Conservation (phyloP, 192 early-diverging fungal species). For the Irineochytrium annulatum region DNA sequence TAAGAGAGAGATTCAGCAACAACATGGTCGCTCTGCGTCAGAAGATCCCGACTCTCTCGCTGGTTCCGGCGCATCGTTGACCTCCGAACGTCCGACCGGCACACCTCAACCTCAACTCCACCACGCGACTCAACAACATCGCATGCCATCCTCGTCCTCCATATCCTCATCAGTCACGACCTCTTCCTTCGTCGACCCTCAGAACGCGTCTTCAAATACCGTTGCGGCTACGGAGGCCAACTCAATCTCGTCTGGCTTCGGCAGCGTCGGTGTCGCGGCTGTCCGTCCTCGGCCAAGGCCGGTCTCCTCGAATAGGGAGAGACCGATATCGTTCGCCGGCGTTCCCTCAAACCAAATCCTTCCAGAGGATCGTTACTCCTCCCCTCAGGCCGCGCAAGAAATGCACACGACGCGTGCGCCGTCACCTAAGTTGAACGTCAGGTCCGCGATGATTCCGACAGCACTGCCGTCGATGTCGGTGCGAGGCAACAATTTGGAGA, state of each 20-base stretch:
- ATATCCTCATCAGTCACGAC: slow-evolving; percentile 6
- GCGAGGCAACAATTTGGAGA: too few species aligned
- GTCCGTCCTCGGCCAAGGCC: slow-evolving; percentile 19
- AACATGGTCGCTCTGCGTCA: too few species aligned
- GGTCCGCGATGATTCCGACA: too few species aligned
- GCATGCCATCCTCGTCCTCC: neutral
- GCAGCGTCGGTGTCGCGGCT: slow-evolving; percentile 10
- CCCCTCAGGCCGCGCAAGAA: slow-evolving; percentile 10
- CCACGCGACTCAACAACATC: slow-evolving; percentile 8
- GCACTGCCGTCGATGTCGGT: too few species aligned
- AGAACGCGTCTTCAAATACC: too few species aligned
- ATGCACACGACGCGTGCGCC: slow-evolving; percentile 26
- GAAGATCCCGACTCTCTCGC: too few species aligned
- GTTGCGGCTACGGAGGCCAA: too few species aligned
- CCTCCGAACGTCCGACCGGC: too few species aligned
- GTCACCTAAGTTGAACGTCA: neutral
- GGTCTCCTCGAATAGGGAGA: slow-evolving; percentile 5
- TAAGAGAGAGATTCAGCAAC: slow-evolving; percentile 26
- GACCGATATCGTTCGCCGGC: slow-evolving; percentile 42
- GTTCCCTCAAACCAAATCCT: slow-evolving; percentile 29
- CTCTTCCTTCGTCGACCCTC: too few species aligned
- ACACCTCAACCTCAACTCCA: too few species aligned
- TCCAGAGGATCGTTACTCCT: neutral
- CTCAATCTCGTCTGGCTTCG: neutral
- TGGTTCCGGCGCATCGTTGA: too few species aligned